A percentile compares a stretch with the other conserved stretches of the same genome.
These are phyloP conservation scores for Neurospora sp. DNA, from an alignment of 495 filamentous ascomycete genomes.

Conservation along the genomic window DNA sequence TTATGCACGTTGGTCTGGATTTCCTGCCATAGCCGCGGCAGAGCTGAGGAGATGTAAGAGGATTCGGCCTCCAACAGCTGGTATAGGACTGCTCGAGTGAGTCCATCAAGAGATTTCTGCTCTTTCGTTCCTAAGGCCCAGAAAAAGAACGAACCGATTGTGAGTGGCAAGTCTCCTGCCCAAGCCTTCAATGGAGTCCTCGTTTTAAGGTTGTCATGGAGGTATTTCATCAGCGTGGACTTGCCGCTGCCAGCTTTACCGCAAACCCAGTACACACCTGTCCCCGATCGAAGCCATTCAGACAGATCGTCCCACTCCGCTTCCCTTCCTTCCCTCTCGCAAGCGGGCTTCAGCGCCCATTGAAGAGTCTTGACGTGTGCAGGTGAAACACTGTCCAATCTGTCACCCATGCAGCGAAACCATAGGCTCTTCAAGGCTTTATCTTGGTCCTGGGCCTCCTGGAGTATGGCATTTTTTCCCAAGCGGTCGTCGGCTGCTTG, in stretches of 20 bases:
- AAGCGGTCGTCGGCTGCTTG: background rate
- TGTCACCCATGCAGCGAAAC: background rate
- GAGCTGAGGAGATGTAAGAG: background rate
- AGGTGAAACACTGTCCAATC: background rate
- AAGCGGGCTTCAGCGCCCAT: background rate
- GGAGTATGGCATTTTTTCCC: background rate
- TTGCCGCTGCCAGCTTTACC: slow-evolving; percentile 1
- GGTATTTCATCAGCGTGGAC: background rate
- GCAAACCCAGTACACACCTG: background rate
- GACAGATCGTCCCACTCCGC: background rate
- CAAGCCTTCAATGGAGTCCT: background rate
- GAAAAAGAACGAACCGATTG: background rate
- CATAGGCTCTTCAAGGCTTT: background rate
- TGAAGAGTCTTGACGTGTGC: background rate
- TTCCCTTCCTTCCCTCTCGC: background rate
- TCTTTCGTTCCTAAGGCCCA: background rate
- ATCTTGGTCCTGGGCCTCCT: background rate
- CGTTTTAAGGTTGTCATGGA: background rate
- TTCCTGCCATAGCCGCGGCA: background rate
- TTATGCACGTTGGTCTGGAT: background rate
- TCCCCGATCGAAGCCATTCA: background rate
- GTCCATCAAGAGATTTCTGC: background rate
- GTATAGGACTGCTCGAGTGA: background rate
- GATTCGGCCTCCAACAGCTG: background rate
- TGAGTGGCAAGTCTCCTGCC: slow-evolving; percentile 10